These are phyloP conservation scores for Claviceps sp. DNA, from an alignment of 2,329 filamentous ascomycete genomes.

Conservation along the genomic window DNA sequence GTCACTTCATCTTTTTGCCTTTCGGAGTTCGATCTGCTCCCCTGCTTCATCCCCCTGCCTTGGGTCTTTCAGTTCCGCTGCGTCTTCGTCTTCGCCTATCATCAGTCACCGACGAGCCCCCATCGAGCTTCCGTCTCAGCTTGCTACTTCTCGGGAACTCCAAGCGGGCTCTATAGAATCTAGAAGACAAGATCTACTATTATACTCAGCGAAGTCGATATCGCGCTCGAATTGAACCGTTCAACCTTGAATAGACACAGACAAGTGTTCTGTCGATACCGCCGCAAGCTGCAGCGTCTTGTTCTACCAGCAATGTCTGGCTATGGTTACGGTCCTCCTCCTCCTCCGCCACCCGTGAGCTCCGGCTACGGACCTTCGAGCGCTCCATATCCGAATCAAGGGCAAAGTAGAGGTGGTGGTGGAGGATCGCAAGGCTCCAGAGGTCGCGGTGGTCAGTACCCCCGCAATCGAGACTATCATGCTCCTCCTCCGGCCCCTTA, in stretches of 20 bases:
- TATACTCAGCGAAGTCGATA: background rate
- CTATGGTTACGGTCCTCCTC: slow-evolving; percentile 39
- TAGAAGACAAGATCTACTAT: background rate
- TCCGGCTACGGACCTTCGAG: slow-evolving; percentile 26
- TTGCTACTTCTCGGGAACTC: background rate
- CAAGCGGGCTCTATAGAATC: background rate
- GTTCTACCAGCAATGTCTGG: slow-evolving; percentile 25
- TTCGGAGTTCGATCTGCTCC: background rate
- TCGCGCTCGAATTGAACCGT: background rate
- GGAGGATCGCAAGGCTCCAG: slow-evolving; percentile 23
- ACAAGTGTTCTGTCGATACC: slow-evolving; percentile 10
- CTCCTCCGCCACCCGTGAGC: slow-evolving; percentile 29
- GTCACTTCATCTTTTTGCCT: background rate
- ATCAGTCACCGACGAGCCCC: background rate
- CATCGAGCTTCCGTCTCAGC: background rate
- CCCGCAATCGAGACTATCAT: slow-evolving; percentile 28
- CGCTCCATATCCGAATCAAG: slow-evolving; percentile 24
- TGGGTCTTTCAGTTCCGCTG: background rate
- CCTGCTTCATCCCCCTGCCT: background rate
- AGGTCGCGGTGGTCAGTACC: slow-evolving; percentile 27
- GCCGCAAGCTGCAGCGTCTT: slow-evolving; percentile 5
- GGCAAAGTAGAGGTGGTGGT: slow-evolving; percentile 24
- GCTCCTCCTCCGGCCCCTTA: slow-evolving; percentile 25
- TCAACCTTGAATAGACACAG: slow-evolving; percentile 1
- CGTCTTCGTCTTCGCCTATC: background rate